phyloP scores from a whole-genome alignment of 2,329 filamentous ascomycete species.

The Akanthomyces muscarius region DNA sequence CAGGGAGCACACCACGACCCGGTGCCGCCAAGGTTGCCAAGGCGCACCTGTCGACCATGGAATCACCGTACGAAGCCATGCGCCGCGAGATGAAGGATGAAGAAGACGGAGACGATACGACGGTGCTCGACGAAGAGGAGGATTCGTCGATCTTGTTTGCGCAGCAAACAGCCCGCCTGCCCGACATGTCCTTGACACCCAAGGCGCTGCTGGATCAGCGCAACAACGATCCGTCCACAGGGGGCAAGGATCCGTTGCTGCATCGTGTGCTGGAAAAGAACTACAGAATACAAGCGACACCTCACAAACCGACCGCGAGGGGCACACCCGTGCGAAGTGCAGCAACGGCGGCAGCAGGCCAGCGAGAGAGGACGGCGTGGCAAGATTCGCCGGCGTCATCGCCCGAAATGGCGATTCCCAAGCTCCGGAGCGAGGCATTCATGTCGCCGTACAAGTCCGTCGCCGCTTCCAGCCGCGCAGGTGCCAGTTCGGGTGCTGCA shows the following conservation, averaged over 20 bases:
- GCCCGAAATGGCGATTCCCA: conserved; percentile 74
- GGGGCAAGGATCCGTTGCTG: conserved; percentile 69
- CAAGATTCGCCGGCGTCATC: conserved; percentile 63
- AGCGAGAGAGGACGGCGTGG: conserved; percentile 38
- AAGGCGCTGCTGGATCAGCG: conserved; percentile 38
- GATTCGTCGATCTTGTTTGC: conserved; percentile 48
- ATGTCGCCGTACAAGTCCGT: conserved; percentile 15
- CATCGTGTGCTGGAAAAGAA: conserved; percentile 94
- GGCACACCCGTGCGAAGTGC: conserved; percentile 44
- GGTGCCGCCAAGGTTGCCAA: conserved; percentile 47
- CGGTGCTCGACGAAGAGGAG: conserved; percentile 33
- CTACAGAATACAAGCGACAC: conserved; percentile 89
- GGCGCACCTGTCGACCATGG: conserved; percentile 59
- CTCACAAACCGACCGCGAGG: conserved; percentile 55
- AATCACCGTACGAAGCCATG: conserved; percentile 73
- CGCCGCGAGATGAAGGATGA: conserved; percentile 60
- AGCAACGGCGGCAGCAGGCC: conserved; percentile 20
- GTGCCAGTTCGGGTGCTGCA: conserved; percentile 18
- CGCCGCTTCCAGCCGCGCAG: not conserved
- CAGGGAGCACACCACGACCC: conserved; percentile 64
- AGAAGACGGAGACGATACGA: conserved; percentile 33
- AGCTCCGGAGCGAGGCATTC: conserved; percentile 81
- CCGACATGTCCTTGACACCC: conserved; percentile 62
- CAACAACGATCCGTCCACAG: conserved; percentile 32
- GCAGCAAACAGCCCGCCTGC: conserved; percentile 51